Evolutionary conservation across 441 rosid genomes (phyloP), one percentile per base, ranked within the genome.

Genomic region (Adansonia rubrostipa): DNA sequence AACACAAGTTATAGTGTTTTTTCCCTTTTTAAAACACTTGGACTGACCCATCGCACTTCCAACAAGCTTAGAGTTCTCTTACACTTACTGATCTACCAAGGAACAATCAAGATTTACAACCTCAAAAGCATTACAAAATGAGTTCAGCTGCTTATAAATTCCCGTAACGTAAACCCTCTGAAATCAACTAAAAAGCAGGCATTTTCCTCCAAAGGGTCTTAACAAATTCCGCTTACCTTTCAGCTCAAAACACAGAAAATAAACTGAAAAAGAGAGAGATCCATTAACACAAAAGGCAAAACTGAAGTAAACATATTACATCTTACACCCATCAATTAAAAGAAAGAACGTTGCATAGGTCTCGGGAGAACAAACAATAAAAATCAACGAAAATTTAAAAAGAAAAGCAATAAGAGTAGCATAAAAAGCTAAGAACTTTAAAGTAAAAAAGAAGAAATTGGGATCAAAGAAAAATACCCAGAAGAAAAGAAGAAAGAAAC

Each of bases 21-120:
- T 28, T 10, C 0, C 1, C 19, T 44, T 63, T 61, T 61, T 24
- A 61, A 63, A 63, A 44, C 68, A 33, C 68, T 33, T 63, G 28
- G 45, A 33, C 68, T 63, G 14, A 33, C 45, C 45, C 69, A 61
- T 40, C 14, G 40, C 44, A 62, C n/a, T 61, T 36, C 62, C 42
- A 53, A 33, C 75, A 71, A 71, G 62, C 62, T 15, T n/a, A 71
- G 42, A 53, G 47, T 20, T 62, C 36, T 44, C 13, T 22, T 63
- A 10, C n/a, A 64, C 40, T 36, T 50, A 50, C 60, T 40, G 20
- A 8, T 19, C 79, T 11, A 66, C 79, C 54, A 19, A 20, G 13
- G 63, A 66, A 6, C 73, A 53, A 45, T 48, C 19, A 50, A 75
- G 51, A 36, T 48, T 74, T 11, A 20, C 36, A 61, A 42, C 42